These are phyloP conservation scores for Trametes sanguinea DNA, from an alignment of 768 basidiomycete species.

Conservation along the genomic window DNA sequence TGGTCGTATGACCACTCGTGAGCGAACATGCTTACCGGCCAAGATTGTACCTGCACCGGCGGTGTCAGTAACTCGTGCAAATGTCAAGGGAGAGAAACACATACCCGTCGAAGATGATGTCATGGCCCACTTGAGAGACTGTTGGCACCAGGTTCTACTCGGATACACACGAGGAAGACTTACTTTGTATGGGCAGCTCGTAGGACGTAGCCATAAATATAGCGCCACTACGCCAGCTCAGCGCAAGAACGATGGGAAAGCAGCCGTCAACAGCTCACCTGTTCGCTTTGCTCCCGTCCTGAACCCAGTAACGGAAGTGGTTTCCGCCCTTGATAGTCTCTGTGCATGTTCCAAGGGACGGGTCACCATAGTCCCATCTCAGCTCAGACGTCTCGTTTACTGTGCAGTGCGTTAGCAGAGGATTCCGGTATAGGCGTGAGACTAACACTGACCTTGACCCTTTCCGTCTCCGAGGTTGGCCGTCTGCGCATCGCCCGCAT, in stretches of 20 bases:
- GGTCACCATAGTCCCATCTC: conserved; percentile 82
- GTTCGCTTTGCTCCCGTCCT: conserved; percentile 64
- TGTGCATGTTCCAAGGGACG: conserved; percentile 78
- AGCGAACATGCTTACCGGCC: conserved; percentile 52
- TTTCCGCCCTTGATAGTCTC: conserved; percentile 87
- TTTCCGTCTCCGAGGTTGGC: conserved; percentile 86
- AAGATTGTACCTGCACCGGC: conserved; percentile 60
- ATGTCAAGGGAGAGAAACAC: conserved; percentile 7
- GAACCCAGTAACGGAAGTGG: conserved; percentile 88
- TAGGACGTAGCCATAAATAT: conserved; percentile 77
- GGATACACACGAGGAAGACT: conserved; percentile 23
- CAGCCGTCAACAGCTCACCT: conserved; percentile 43
- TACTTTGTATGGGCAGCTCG: conserved; percentile 65
- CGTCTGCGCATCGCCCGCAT: conserved; percentile 63
- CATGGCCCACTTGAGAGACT: conserved; percentile 51
- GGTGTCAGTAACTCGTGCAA: conserved; percentile 2
- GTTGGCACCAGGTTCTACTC: not conserved
- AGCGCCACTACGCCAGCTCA: conserved; percentile 50
- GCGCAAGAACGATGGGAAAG: not conserved
- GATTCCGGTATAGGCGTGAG: not conserved
- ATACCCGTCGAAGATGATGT: conserved; percentile 73
- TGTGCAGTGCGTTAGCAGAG: conserved; percentile 30
- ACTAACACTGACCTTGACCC: conserved; percentile 55
- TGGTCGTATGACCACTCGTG: not conserved
- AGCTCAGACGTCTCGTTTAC: conserved; percentile 85